phyloP scores from a whole-genome alignment of 2,329 filamentous ascomycete genomes.

The Coleophoma eucalyptorum region DNA sequence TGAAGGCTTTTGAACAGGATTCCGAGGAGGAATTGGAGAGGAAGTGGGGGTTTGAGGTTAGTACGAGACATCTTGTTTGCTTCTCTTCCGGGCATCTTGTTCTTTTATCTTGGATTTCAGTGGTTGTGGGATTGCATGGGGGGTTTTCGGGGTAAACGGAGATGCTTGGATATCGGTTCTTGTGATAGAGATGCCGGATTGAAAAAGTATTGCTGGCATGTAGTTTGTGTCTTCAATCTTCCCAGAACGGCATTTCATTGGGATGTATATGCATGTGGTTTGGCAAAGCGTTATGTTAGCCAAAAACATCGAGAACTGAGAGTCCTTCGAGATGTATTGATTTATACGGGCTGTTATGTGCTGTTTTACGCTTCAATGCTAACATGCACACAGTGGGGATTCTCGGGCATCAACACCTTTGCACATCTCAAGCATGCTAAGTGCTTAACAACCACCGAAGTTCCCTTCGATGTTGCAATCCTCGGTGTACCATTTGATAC shows the following conservation, averaged over 20 bases:
- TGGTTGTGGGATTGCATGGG: neutral
- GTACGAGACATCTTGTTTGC: conserved; percentile 14
- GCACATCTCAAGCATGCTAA: conserved; percentile 67
- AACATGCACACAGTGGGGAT: conserved; percentile 46
- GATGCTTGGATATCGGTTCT: too few species aligned
- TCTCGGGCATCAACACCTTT: conserved; percentile 72
- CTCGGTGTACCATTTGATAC: conserved; percentile 74
- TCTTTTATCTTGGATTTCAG: neutral
- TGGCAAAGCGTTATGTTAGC: too few species aligned
- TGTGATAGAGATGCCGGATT: too few species aligned
- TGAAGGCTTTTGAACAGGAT: conserved; percentile 42
- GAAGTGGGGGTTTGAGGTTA: conserved; percentile 56
- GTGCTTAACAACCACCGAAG: conserved; percentile 62
- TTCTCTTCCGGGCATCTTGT: neutral
- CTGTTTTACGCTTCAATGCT: neutral
- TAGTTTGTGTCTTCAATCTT: too few species aligned
- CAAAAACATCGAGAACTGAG: too few species aligned
- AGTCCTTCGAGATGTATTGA: too few species aligned
- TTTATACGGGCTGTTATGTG: too few species aligned
- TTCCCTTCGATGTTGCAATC: conserved; percentile 67
- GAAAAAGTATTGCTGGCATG: too few species aligned
- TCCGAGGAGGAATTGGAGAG: conserved; percentile 47
- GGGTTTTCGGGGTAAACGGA: neutral
- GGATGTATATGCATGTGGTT: too few species aligned
- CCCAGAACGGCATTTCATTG: too few species aligned